Percentiles rank a stretch among this genome's conserved stretches.
phyloP scores from a whole-genome alignment of 331 rosid genomes.

The Malus hybrid region DNA sequence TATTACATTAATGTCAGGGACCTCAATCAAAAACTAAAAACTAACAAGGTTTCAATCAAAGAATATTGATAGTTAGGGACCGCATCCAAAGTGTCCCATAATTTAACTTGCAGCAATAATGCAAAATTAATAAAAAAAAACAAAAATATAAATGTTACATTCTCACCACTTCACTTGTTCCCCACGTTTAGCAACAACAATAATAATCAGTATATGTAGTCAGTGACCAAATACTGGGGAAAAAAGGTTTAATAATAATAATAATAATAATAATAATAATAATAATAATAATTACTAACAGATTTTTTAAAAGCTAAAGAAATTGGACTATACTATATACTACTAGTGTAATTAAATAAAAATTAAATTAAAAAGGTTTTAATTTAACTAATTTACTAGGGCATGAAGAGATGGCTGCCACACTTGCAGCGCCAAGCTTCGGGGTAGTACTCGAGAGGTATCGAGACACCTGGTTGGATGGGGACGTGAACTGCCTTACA shows the following conservation, averaged over 20 bases:
- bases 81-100: too few relatives aligned
- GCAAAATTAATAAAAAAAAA: background rate
- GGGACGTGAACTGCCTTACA: slow-evolving; percentile 78
- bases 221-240: background rate
- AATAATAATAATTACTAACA: background rate
- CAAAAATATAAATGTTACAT: slow-evolving; percentile 27
- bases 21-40: too few relatives aligned
- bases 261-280: background rate
- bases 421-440: slow-evolving; percentile 99
- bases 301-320: background rate
- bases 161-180: slow-evolving; percentile 33
- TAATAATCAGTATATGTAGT: background rate
- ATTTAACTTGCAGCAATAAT: background rate
- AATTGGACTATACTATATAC: background rate
- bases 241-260: background rate
- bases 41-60: too few relatives aligned
- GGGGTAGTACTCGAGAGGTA: slow-evolving; percentile 80
- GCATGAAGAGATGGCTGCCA: slow-evolving; percentile 69
- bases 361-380: background rate
- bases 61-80: too few relatives aligned
- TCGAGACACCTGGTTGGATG: slow-evolving; percentile 58
- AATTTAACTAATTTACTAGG: slow-evolving; percentile 19
- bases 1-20: too few relatives aligned
- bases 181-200: slow-evolving; percentile 18
- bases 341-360: background rate